Conservation (phyloP, 345 rosid genomes). For the Brassica carinata region DNA sequence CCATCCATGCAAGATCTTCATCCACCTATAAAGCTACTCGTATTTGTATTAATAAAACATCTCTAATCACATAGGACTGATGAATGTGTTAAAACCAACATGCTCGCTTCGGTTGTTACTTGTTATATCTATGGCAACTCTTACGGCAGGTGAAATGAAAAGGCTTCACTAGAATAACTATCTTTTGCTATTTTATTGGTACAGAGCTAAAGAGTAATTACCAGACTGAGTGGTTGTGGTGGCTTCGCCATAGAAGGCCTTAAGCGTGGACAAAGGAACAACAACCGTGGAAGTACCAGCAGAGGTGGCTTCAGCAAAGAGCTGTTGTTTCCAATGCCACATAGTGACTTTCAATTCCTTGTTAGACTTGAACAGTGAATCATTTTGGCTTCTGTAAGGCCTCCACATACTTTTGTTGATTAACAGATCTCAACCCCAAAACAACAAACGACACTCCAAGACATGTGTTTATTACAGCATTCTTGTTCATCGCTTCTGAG, state of each 20-base stretch:
- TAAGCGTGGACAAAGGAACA: constrained; percentile 62
- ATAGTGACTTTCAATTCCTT: constrained; percentile 57
- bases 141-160: background rate
- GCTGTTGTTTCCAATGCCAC: constrained; percentile 89
- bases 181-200: background rate
- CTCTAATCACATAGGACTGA: background rate
- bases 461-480: constrained; percentile 53
- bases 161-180: background rate
- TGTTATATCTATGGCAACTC: background rate
- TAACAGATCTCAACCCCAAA: constrained; percentile 55
- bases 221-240: constrained; percentile 18
- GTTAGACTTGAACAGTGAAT: constrained; percentile 55
- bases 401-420: constrained; percentile 61
- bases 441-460: constrained; percentile 55
- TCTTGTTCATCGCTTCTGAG: constrained; percentile 36
- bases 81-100: background rate
- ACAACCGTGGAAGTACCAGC: constrained; percentile 51
- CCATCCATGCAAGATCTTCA: background rate
- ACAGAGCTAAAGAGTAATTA: background rate
- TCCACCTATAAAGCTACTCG: background rate
- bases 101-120: background rate
- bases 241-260: constrained; percentile 73
- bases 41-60: background rate
- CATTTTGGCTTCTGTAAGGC: constrained; percentile 58
- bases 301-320: constrained; percentile 43